A percentile compares a stretch with the other conserved stretches of the same genome.
phyloP scores from a whole-genome alignment of 345 rosid species.

The Ceriops tagal region DNA sequence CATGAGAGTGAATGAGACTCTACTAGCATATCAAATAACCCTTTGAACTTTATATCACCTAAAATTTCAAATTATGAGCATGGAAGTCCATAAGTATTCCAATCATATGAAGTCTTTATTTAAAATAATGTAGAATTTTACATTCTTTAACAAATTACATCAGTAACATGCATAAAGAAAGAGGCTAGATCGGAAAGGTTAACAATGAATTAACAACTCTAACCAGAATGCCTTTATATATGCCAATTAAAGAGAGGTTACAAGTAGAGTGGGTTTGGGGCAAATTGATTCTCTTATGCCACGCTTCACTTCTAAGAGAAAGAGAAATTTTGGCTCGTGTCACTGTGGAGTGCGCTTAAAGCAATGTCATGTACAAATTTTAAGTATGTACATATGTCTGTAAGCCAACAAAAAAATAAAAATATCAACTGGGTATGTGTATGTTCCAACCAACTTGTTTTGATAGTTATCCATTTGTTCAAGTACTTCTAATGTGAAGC shows the following conservation, averaged over 20 bases:
- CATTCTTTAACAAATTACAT: too few species aligned
- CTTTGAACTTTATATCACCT: too few species aligned
- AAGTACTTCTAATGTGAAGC: slow-evolving; percentile 25
- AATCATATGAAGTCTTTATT: too few species aligned
- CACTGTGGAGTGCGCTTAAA: slow-evolving; percentile 42
- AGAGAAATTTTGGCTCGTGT: slow-evolving; percentile 24
- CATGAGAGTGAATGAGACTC: too few species aligned
- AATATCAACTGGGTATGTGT: background rate
- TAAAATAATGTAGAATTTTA: too few species aligned
- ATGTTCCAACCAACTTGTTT: slow-evolving; percentile 18
- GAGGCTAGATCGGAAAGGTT: background rate
- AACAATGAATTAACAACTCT: background rate
- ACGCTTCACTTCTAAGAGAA: slow-evolving; percentile 11
- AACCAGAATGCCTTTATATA: too few species aligned
- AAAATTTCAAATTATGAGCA: too few species aligned
- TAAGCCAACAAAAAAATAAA: slow-evolving; percentile 9
- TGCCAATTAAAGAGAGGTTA: too few species aligned
- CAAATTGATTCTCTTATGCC: slow-evolving; percentile 1
- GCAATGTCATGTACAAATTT: slow-evolving; percentile 10
- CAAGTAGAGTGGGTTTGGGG: slow-evolving; percentile 22
- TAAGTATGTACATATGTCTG: too few species aligned
- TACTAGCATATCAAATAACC: too few species aligned
- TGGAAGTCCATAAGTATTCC: too few species aligned
- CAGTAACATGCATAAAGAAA: too few species aligned
- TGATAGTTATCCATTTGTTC: slow-evolving; percentile 25